Base-by-base conservation (phyloP, 805 yeast species). In the Priceomyces fermenticarens region DNA sequence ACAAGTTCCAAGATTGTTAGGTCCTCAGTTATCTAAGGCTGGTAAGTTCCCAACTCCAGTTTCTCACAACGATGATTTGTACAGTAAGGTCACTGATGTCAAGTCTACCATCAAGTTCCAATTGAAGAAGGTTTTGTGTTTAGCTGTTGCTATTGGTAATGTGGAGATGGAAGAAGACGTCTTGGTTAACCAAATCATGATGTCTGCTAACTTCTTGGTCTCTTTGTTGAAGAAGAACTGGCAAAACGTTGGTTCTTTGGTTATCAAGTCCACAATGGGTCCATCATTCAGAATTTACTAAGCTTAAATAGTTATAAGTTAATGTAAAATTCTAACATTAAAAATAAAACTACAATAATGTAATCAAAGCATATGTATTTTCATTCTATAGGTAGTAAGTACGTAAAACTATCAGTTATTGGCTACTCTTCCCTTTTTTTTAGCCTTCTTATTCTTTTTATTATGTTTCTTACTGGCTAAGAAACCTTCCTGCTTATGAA, bases 31-130 rank as follows among this genome's bases (percentile, higher is more conserved):
- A 71, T 93, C 99, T 62, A 93, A 93, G 87, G 98, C 97, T 71
- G 99, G 99, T 86, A 93, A 93, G 91, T 93, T 93, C 97, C 99
- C 99, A 77, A 91, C 98, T 74, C 99, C 99, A 78, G 99, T 93
- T 64, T 93, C 99, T 56, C 99, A 93, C 87, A 81, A 87, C 75
- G 99, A 93, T 73, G 99, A 93, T 75, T 83, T 93, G 72, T 87
- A 88, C 84, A 69, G 81, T 60, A 93, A 91, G 88, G 93, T 93
- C 65, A 83, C 78, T 65, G 99, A 93, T 71, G 98, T 93, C 65
- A 90, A 85, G 81, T 90, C 99, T 57, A 93, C 99, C 84, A 89
- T 93, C 83, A 93, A 91, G 88, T 93, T 93, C 95, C 99, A 93
- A 82, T 85, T 93, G 80, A 93, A 93, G 90, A 93, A 93, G 86